Base-by-base conservation (phyloP, 257 asterid species). In the Agastache rugosa region DNA sequence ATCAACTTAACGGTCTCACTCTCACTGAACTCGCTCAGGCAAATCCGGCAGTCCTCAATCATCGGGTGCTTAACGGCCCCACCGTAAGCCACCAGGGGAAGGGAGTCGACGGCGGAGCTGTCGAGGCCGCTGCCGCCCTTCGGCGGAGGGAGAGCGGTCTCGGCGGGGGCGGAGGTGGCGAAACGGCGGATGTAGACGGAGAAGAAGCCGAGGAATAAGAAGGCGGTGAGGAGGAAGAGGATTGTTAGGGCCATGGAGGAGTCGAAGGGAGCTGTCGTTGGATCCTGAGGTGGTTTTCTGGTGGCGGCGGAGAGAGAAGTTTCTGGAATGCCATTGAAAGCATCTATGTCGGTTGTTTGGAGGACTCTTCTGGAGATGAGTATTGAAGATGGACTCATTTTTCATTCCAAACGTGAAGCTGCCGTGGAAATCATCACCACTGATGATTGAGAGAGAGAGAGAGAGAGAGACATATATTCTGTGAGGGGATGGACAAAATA, bases 181-280 rank as follows among this genome's bases (percentile, higher is more conserved):
- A 62, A 82, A 72, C 87, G 96, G 78, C 97, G 97, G 69, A 90
- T 63, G 82, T 86, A 92, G 29, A 84, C 67, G 39, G 93, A 84
- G 90, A 88, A 88, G 69, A 92, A 85, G 41, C 83, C 87, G 69
- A 90, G 62, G 92, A 88, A 86, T 80, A 90, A 86, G 34, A 90
- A 83, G 34, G 85, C 92, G 12, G 89, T 78, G 69, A 87, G 80
- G 63, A 88, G 84, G 76, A 92, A 79, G 51, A 90, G 55, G 8
- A 88, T 67, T 0, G 91, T 82, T 16, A 90, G 56, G 14, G 89
- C 87, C 88, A 90, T 81, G 78, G 96, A 87, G 25, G 96, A 77
- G 64, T 89, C 89, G 51, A 88, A 71, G 14, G 88, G 75, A 1
- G 86, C 8, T 16, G 72, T 15, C 2, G 86, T 39, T 2, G 44